Evolutionary conservation across 257 asterid genomes (phyloP), one percentile per base, ranked within the genome.

Genomic region (Oldenlandia corymbosa): DNA sequence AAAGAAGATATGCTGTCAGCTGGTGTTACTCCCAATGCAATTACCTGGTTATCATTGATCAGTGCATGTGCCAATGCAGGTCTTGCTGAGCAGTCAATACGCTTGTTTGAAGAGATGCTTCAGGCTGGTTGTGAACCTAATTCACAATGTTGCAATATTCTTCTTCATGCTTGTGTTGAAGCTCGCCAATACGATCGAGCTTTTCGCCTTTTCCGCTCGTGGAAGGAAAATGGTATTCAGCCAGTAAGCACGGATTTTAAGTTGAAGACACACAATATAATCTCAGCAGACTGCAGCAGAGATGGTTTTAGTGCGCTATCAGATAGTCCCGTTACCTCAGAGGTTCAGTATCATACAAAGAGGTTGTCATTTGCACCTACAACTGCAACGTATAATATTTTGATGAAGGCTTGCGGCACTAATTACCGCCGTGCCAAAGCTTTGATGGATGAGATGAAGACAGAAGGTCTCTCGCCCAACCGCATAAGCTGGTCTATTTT

Each of bases 371-470:
- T 88, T 79, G 75, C 58, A 70, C 95, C 98, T 47, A 82, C 91
- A 62, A 81, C 82, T 77, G 75, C 95, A 6, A 92, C 97, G 5
- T 92, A 88, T 75, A 92, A 92, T 69, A 92, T 79, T 68, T 71
- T 92, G 91, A 85, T 88, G 91, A 88, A 92, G 82, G 98, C 98
- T 51, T 88, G 97, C 67, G 93, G 97, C 31, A 77, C 88, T 62
- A 94, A 92, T 77, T 84, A 85, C 73, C 54, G 65, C 80, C 95
- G 78, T 62, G 98, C 95, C 42, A 85, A 86, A 81, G 76, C 79
- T 75, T 80, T 91, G 79, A 83, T 91, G 93, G 95, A 82, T 63
- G 98, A 86, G 86, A 88, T 91, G 98, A 85, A 77, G 80, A 74
- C 76, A 46, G 72, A 66, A 42, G 95, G 92, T 66, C 91, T 91